Evolutionary conservation across 73 alveolate genomes (phyloP), one percentile per base, ranked within the genome.

Genomic region (Paramecium caudatum): DNA sequence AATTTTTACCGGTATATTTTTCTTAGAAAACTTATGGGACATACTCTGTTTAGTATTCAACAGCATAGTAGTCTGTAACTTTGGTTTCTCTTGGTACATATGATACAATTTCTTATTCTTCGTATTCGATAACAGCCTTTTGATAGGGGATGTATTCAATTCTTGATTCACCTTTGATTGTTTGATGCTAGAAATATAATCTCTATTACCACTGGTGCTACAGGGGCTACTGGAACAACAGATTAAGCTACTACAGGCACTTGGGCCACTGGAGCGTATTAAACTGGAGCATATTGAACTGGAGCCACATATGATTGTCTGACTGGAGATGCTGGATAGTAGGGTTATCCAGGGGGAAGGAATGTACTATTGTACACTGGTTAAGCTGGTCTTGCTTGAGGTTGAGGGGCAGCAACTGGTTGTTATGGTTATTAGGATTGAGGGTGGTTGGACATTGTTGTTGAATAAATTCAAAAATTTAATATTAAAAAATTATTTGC

Each of bases 151-250:
- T 46, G 45, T 86, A 86, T 63, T 86, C 93, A 12, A 86, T 86
- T 86, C 93, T 86, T 12, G 93, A 86, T 63, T 86, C 93, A n/a
- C 93, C 93, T 78, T 63, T 86, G 69, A 86, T 74, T 5, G 88
- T 36, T 39, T 74, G 55, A 27, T 65, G 50, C 47, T 65, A 33
- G 17, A 36, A 65, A 25, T 65, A 12, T 25, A 65, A 16, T 33
- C 47, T 32, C 27, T 25, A 32, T 65, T 65, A 65, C 83, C 39
- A 65, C 49, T 65, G 27, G 5, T 32, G 83, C 83, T 12, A 63
- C 82, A 1, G 47, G 49, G 55, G 83, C 83, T 32, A 65, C 55
- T 33, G 47, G n/a, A n/a, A n/a, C 47, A 30, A 36, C 13, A 3
- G 50, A 30, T 3, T 65, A 15, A 32, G 39, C 83, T 33, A 8